Evolutionary conservation across 108 stramenopile species (phyloP), one percentile per base, ranked within the genome.

Genomic region (Fistulifera solaris): DNA sequence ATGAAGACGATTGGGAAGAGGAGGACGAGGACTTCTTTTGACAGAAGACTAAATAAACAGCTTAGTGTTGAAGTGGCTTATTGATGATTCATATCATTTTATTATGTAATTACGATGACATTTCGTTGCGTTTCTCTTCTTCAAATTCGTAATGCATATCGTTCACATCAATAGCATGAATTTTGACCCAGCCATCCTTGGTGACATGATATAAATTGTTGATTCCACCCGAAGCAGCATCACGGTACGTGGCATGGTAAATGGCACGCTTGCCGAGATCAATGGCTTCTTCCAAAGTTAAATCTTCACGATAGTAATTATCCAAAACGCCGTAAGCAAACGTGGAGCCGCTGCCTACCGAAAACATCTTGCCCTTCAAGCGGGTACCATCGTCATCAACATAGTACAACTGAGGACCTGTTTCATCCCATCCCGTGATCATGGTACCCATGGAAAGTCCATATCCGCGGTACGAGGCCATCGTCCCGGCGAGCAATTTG

Each of bases 241-340:
- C 99, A 43, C 99, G 87, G 83, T 97, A 94, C 27, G 96, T 94
- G 19, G 99, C 99, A 67, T 98, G 98, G 68, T 96, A 98, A 67
- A 99, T 99, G 41, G 99, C 99, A 38, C 97, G 78, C 77, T 94
- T 94, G 39, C 99, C 99, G 58, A 99, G 76, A 62, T 98, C 99
- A 68, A 99, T 96, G 49, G 99, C 99, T 76, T 99, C 99, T 52
- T 97, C 96, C 14, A 96, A 87, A 1, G 95, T 93, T 66, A 99
- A 62, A 64, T 99, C 99, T 25, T 81, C 75, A 42, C 87, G 65
- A 73, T 96, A 96, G 61, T 87, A 73, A 24, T 77, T 89, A 59
- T 99, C 99, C 48, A 99, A 68, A n/a, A 99, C 87, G 54, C 99
- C 99, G 59, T 99, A 99, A 40, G 99, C 99, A 76, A 95, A 99